Base-by-base conservation (phyloP, 768 basidiomycete genomes). In the Imleria badia region DNA sequence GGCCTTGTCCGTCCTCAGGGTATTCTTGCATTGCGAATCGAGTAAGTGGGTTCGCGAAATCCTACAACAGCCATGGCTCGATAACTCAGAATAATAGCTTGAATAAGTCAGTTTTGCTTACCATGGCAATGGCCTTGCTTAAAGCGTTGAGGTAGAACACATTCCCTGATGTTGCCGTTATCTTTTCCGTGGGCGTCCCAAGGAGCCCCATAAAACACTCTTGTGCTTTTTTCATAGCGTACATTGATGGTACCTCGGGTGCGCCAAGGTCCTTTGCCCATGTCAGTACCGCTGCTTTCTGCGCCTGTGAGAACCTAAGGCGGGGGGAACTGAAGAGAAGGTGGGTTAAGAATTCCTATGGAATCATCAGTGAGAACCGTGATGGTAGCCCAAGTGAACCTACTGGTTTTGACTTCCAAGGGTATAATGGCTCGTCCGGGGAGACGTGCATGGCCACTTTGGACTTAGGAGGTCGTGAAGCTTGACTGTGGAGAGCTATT, bases 321-420 rank as follows among this genome's bases (percentile, higher is more conserved):
- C 51, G 48, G 0, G 71, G 63, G 1, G 70, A 73, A 36, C 62
- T 69, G 47, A 75, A 75, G 7, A 75, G 54, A 11, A 73, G 45
- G 31, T 67, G 60, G 0, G 64, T 72, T 6, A 63, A 47, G 44
- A 72, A 69, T 35, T 66, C 56, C 68, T 72, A 14, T 75, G 44
- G 7, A 19, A n/a, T 3, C 13, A 9, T 56, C 40, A 50, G 22
- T 41, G n/a, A 19, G n/a, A n/a, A n/a, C n/a, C n/a, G n/a, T n/a
- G n/a, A n/a, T n/a, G n/a, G n/a, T n/a, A n/a, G n/a, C n/a, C n/a
- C n/a, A n/a, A n/a, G n/a, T n/a, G n/a, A n/a, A n/a, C n/a, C n/a
- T 51, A 51, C 54, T 0, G 31, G 17, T 40, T 13, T 51, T 5
- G 54, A n/a, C 13, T 48, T 52, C 51, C 55, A 60, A 31, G 59